A percentile compares a stretch with the other conserved stretches of the same genome.
phyloP scores from a whole-genome alignment of 192 early-diverging fungal genomes.

The Coemansia guatemalensis region DNA sequence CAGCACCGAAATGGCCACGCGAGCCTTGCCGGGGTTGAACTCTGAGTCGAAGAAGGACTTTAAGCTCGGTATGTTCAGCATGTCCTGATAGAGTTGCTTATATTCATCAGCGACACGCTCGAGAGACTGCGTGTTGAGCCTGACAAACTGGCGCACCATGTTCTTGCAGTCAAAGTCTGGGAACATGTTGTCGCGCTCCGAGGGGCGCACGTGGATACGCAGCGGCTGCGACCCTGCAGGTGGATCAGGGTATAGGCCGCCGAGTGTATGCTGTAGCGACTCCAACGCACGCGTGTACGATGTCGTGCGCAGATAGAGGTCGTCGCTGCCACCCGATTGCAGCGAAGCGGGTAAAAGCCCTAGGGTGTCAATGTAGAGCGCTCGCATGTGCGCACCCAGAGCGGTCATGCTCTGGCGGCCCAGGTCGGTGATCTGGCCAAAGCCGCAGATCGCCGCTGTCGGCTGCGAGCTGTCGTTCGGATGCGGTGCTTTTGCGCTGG shows the following conservation, averaged over 20 bases:
- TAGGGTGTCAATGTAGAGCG: conserved; percentile 57
- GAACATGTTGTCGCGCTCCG: conserved; percentile 31
- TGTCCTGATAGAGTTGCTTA: conserved; percentile 22
- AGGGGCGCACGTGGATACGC: conserved; percentile 37
- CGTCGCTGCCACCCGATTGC: conserved; percentile 5
- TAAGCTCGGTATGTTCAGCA: conserved; percentile 26
- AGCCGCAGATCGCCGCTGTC: conserved; percentile 38
- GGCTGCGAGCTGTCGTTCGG: conserved; percentile 13
- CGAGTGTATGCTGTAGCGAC: conserved; percentile 63
- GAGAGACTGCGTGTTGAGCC: conserved; percentile 10
- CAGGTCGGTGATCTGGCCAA: conserved; percentile 62
- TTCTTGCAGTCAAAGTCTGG: conserved; percentile 26
- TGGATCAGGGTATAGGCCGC: conserved; percentile 58
- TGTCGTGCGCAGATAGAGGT: conserved; percentile 59
- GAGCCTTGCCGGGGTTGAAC: not conserved
- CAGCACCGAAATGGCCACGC: conserved; percentile 13
- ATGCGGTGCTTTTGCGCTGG: conserved; percentile 11
- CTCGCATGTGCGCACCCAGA: conserved; percentile 54
- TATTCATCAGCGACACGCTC: conserved; percentile 15
- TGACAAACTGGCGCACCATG: conserved; percentile 18
- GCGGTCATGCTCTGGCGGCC: conserved; percentile 56
- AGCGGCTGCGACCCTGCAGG: conserved; percentile 6
- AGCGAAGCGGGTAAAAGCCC: conserved; percentile 36
- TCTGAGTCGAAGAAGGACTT: conserved; percentile 11
- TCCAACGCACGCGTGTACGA: conserved; percentile 66